Evolutionary conservation across 352 stramenopile species (phyloP).

Genomic region (Globisporangium canariense): DNA sequence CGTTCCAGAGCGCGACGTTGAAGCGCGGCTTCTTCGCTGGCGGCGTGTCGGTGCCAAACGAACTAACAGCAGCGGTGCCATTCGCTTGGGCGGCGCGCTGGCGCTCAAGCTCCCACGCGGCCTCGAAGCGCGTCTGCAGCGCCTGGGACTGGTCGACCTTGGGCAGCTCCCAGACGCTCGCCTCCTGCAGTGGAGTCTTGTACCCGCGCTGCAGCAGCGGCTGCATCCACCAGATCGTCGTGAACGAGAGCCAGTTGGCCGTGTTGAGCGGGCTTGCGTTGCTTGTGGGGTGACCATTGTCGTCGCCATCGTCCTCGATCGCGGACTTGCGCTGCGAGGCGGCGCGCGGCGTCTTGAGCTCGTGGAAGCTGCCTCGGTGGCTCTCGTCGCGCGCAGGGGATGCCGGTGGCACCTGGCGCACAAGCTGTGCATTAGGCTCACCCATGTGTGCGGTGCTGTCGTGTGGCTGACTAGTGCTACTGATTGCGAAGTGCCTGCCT

Average conservation of each 20-base stretch:
- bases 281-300: not conserved
- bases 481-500: not conserved
- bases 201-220: slow-evolving; percentile 36
- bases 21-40: slow-evolving; percentile 25
- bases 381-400: not conserved
- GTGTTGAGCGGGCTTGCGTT: slow-evolving; percentile 30
- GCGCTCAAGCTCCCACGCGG: slow-evolving; percentile 28
- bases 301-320: not conserved
- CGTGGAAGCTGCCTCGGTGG: slow-evolving; percentile 10
- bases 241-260: slow-evolving; percentile 36
- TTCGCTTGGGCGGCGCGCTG: slow-evolving; percentile 1
- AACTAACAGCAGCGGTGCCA: not conserved
- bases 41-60: not conserved
- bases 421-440: not conserved
- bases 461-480: not conserved
- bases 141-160: slow-evolving; percentile 33
- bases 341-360: slow-evolving; percentile 14
- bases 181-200: slow-evolving; percentile 29
- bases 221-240: slow-evolving; percentile 56
- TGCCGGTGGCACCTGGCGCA: not conserved
- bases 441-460: not conserved
- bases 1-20: slow-evolving; percentile 44
- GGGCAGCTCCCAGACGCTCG: slow-evolving; percentile 40
- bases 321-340: slow-evolving; percentile 9
- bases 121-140: slow-evolving; percentile 43